Evolutionary conservation across 2,329 filamentous ascomycete genomes (phyloP), one percentile per base, ranked within the genome.

Genomic region (Cadophora sp.): DNA sequence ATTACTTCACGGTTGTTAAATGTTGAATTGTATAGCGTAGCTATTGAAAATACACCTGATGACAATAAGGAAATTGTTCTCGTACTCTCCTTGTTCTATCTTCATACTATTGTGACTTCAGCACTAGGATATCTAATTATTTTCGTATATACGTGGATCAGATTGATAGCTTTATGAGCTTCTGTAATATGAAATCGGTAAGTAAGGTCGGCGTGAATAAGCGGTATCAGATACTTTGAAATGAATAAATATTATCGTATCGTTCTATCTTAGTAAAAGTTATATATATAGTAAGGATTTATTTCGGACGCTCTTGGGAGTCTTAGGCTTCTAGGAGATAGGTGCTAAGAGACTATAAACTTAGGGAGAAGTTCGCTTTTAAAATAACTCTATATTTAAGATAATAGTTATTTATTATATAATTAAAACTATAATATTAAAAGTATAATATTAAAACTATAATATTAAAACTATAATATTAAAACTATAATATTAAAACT

Each of bases 121-220:
- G 43, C 43, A 48, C 43, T 48, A 48, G 43, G 43, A 48, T 48
- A 48, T 48, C 43, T 48, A 48, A 48, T 48, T 48, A 48, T 48
- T 48, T 48, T 48, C 43, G 43, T 48, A 48, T 48, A 48, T 48
- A 22, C 43, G 43, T 48, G 4, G 43, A 24, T 48, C 43, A 48
- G 19, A 48, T 19, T 22, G 19, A 48, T 19, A 22, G 19, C 43
- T 22, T 48, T 48, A 3, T 22, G 9, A 3, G 9, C 43, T 48
- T 48, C 43, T 48, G 19, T 19, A 48, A 48, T 24, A 48, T 22
- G 9, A 48, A n/a, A 48, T 48, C 43, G 43, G 43, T n/a, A 19
- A 48, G 43, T 19, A 48, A 48, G 43, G 8, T 19, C 9, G 43
- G 43, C 43, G 16, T 48, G 16, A 48, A 48, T 48, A 19, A 48